Conservation (phyloP, 108 stramenopile species). For the Cyclotella atomus region DNA sequence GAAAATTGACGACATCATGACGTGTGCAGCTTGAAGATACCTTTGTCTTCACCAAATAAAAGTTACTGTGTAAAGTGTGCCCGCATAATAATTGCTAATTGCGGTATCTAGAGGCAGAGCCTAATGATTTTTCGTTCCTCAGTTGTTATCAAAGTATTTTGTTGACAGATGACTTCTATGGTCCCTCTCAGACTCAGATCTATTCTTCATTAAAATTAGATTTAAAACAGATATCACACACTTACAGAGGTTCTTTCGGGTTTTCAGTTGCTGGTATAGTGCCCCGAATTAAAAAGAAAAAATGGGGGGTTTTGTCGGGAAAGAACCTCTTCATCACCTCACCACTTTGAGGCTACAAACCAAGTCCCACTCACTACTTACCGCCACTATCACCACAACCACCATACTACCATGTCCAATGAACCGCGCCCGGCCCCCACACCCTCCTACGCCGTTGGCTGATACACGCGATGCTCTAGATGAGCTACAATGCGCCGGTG, state of each 20-base stretch:
- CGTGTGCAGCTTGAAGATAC: too few relatives aligned
- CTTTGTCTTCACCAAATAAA: too few relatives aligned
- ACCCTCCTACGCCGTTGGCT: not conserved
- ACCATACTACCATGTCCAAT: not conserved
- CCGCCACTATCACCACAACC: not conserved
- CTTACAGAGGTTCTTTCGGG: not conserved
- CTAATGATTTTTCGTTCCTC: too few relatives aligned
- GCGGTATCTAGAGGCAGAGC: too few relatives aligned
- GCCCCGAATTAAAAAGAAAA: not conserved
- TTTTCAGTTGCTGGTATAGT: not conserved
- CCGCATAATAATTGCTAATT: too few relatives aligned
- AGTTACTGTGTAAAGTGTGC: too few relatives aligned
- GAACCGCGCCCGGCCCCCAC: not conserved
- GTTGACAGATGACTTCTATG: too few relatives aligned
- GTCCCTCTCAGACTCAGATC: too few relatives aligned
- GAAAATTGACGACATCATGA: too few relatives aligned
- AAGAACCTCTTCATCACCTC: not conserved
- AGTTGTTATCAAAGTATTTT: too few relatives aligned
- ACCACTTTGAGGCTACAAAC: not conserved
- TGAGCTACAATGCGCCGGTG: not conserved
- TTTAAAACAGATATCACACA: too few relatives aligned
- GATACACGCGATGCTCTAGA: not conserved
- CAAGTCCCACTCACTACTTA: not conserved
- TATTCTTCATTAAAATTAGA: too few relatives aligned
- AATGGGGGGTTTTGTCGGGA: not conserved